phyloP scores from a whole-genome alignment of 352 stramenopile genomes.

The Globisporangium paroecandrum region DNA sequence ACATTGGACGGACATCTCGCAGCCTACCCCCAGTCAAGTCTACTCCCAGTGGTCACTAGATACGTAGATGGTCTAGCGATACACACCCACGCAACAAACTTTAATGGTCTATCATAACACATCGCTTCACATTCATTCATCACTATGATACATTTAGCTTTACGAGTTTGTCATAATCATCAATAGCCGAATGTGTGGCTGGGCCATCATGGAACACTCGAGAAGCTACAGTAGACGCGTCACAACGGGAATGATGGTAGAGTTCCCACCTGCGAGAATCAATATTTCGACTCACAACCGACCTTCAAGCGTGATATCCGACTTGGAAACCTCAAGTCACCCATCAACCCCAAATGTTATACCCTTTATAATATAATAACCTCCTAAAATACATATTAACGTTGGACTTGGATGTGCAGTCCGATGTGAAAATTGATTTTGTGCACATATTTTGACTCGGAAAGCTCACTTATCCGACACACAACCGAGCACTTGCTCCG shows the following conservation, averaged over 20 bases:
- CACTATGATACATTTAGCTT: neutral
- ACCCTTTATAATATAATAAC: too few relatives aligned
- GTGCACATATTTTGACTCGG: neutral
- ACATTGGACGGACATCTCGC: neutral
- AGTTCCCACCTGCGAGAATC: neutral
- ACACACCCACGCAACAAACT: neutral
- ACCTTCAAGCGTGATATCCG: neutral
- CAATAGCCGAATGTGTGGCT: neutral
- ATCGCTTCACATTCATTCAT: neutral
- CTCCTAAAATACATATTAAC: neutral
- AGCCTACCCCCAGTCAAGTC: neutral
- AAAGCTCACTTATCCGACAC: constrained; percentile 4
- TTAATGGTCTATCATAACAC: neutral
- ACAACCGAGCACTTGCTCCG: neutral
- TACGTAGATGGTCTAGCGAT: neutral
- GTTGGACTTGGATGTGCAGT: neutral
- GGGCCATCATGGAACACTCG: constrained; percentile 5
- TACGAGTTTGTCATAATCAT: neutral
- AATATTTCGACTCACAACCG: neutral
- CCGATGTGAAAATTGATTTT: too few relatives aligned
- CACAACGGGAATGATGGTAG: neutral
- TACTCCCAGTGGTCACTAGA: neutral
- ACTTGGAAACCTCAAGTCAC: neutral
- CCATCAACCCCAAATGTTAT: neutral
- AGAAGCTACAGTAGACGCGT: neutral